A percentile compares a stretch with the other conserved stretches of the same genome.
These are phyloP conservation scores for Onygena corvina DNA, from an alignment of 2,329 filamentous ascomycete genomes.

Conservation along the genomic window DNA sequence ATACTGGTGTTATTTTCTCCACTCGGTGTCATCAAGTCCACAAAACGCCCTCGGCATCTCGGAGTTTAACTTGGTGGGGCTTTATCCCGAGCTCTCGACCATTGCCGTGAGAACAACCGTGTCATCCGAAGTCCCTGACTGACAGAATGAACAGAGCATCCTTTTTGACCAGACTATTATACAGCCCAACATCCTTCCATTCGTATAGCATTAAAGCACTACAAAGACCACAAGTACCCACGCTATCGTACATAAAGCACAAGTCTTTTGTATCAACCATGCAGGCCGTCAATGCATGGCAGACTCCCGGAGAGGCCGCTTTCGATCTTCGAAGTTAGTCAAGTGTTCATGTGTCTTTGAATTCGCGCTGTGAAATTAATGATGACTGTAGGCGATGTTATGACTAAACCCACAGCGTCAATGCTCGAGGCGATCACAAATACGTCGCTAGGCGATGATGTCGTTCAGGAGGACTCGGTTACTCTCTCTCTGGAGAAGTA, in stretches of 20 bases:
- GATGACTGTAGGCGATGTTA: slow-evolving; percentile 45
- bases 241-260: background rate
- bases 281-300: slow-evolving; percentile 9
- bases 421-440: slow-evolving; percentile 72
- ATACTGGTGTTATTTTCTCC: no score
- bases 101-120: no score
- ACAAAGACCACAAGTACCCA: background rate
- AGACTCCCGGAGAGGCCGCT: slow-evolving; percentile 9
- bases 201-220: background rate
- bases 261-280: background rate
- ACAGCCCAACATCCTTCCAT: background rate
- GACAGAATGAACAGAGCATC: slow-evolving; percentile 3
- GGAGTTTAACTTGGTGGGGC: no score
- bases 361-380: background rate
- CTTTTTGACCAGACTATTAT: background rate
- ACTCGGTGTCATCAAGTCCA: no score
- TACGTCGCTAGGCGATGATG: slow-evolving; percentile 70
- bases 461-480: slow-evolving; percentile 66
- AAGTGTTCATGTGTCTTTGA: background rate
- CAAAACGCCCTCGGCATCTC: background rate
- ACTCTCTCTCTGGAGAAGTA: slow-evolving; percentile 65
- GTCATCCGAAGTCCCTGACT: background rate
- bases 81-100: no score
- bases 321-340: slow-evolving; percentile 16
- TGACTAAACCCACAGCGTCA: slow-evolving; percentile 63